A percentile compares a stretch with the other conserved stretches of the same genome.
Conservation (phyloP, 2,329 filamentous ascomycete species). For the Talaromyces atroroseus region DNA sequence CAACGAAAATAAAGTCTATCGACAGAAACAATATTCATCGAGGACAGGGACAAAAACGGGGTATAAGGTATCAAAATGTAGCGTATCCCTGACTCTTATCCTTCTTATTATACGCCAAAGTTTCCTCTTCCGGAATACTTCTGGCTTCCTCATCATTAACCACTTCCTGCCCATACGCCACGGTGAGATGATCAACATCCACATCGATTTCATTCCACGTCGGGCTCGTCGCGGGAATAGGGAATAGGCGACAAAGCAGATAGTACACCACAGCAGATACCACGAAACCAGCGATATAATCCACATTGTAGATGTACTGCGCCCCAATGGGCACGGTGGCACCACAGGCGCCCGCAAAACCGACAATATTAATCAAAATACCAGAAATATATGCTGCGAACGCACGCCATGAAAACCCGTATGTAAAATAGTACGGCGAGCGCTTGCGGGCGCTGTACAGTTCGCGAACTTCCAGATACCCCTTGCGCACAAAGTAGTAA, state of each 20-base stretch:
- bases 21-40: background rate
- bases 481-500: conserved; percentile 79
- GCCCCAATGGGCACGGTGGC: conserved; percentile 67
- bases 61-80: conserved; percentile 7
- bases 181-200: conserved; percentile 25
- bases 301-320: conserved; percentile 80
- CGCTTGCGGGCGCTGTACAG: conserved; percentile 64
- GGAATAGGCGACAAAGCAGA: conserved; percentile 61
- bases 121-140: conserved; percentile 9
- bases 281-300: conserved; percentile 82
- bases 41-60: background rate
- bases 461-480: conserved; percentile 71
- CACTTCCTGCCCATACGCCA: conserved; percentile 29
- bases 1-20: background rate
- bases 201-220: conserved; percentile 68
- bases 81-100: conserved; percentile 13
- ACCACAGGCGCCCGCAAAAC: conserved; percentile 79
- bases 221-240: conserved; percentile 68
- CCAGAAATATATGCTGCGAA: conserved; percentile 78
- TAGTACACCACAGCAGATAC: conserved; percentile 65
- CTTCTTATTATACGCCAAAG: conserved; percentile 12
- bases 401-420: conserved; percentile 74
- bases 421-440: conserved; percentile 65
- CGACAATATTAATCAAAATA: conserved; percentile 85
- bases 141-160: conserved; percentile 22